These are phyloP conservation scores for Microbotryum saponariae DNA, from an alignment of 1,284 basidiomycete species.

Conservation along the genomic window DNA sequence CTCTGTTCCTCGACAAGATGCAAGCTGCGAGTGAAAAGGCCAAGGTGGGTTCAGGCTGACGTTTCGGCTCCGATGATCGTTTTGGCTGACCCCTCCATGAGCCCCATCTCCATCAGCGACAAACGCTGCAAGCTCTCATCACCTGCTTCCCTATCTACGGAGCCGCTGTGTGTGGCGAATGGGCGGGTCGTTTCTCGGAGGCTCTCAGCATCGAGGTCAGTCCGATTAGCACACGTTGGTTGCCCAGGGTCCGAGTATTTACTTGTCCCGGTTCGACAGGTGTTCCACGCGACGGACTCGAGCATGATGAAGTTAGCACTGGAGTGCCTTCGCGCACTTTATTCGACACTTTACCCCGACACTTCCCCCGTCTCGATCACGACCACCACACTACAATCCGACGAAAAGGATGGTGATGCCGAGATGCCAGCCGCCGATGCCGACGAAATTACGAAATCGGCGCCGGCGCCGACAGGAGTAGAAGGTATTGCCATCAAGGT, in stretches of 20 bases:
- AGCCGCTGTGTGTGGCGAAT: slow-evolving; percentile 51
- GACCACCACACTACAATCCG: neutral
- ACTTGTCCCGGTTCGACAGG: slow-evolving; percentile 47
- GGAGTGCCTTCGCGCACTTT: slow-evolving; percentile 58
- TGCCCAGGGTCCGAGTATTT: neutral
- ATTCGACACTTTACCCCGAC: slow-evolving; percentile 59
- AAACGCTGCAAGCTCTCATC: slow-evolving; percentile 67
- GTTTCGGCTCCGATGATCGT: neutral
- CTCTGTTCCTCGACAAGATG: slow-evolving; percentile 88
- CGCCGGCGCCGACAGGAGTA: slow-evolving; percentile 43
- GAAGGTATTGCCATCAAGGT: slow-evolving; percentile 62
- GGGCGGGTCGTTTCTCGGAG: slow-evolving; percentile 74
- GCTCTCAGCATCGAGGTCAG: slow-evolving; percentile 74
- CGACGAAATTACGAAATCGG: slow-evolving; percentile 36
- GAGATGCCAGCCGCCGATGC: slow-evolving; percentile 20
- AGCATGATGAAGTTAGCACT: slow-evolving; percentile 66
- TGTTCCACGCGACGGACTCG: slow-evolving; percentile 78
- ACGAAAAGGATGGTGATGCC: slow-evolving; percentile 19
- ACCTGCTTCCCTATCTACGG: slow-evolving; percentile 77
- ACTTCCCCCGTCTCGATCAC: neutral
- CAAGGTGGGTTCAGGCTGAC: slow-evolving; percentile 54
- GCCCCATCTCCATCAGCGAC: slow-evolving; percentile 51
- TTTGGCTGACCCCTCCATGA: neutral
- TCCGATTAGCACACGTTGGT: neutral
- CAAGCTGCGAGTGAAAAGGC: slow-evolving; percentile 69